A percentile compares a stretch with the other conserved stretches of the same genome.
Conservation (phyloP, 2,329 filamentous ascomycete species). For the Alternaria gaisen region DNA sequence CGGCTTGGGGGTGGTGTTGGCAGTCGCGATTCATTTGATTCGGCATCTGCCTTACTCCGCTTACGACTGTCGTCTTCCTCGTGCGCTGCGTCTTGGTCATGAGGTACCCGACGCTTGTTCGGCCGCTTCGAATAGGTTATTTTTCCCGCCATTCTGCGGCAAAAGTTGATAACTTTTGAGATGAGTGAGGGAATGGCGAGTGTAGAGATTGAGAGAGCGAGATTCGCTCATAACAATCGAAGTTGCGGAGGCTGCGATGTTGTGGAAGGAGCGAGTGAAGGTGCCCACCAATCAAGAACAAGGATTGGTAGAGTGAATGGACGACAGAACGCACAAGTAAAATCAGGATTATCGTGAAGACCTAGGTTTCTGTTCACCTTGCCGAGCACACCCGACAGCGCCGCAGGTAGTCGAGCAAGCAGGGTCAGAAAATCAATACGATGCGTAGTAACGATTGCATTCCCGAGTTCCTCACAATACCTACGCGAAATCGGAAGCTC, state of each 20-base stretch:
- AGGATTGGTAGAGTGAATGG: background rate
- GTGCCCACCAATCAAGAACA: background rate
- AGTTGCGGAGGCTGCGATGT: constrained; percentile 14
- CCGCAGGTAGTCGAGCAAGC: constrained; percentile 1
- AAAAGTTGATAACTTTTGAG: constrained; percentile 15
- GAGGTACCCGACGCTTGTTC: constrained; percentile 20
- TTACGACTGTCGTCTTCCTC: constrained; percentile 23
- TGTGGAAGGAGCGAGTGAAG: constrained; percentile 15
- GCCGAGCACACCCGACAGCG: background rate
- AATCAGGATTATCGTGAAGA: background rate
- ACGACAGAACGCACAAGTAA: background rate
- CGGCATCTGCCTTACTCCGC: constrained; percentile 24
- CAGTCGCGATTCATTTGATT: constrained; percentile 14
- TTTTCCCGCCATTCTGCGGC: constrained; percentile 24
- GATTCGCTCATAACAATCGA: constrained; percentile 8
- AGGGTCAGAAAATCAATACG: background rate
- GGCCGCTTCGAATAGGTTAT: constrained; percentile 29
- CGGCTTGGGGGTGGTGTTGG: constrained; percentile 7
- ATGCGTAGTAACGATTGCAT: background rate
- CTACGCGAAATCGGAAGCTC: background rate
- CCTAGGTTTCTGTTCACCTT: constrained; percentile 1
- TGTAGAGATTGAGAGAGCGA: constrained; percentile 4
- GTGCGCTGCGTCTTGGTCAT: constrained; percentile 16
- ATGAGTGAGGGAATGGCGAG: constrained; percentile 17
- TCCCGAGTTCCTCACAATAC: background rate